These are phyloP conservation scores for Talaromyces pinophilus DNA, from an alignment of 2,329 filamentous ascomycete genomes.

Conservation along the genomic window DNA sequence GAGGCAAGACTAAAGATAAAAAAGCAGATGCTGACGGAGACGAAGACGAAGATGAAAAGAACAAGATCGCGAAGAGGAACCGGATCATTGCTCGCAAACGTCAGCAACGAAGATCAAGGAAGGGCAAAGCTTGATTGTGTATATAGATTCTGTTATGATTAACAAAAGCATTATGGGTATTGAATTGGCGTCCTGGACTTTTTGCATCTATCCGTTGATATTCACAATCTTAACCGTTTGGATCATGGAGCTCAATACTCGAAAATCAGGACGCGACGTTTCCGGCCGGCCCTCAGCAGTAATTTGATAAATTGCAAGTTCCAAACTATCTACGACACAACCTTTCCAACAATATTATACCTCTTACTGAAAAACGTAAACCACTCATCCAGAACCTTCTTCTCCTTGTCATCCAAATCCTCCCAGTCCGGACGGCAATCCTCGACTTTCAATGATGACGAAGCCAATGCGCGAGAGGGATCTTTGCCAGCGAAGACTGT, in stretches of 20 bases:
- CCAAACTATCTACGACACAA: conserved; percentile 37
- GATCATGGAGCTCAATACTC: background rate
- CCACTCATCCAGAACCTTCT: conserved; percentile 86
- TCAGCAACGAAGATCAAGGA: conserved; percentile 67
- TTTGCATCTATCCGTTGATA: background rate
- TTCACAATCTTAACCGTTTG: too few relatives aligned
- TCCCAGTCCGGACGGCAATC: conserved; percentile 83
- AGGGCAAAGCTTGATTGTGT: conserved; percentile 48
- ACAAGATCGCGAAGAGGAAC: conserved; percentile 64
- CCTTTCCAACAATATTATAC: conserved; percentile 72
- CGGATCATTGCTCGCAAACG: conserved; percentile 85
- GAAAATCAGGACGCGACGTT: background rate
- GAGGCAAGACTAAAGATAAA: conserved; percentile 22
- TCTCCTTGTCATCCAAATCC: conserved; percentile 80
- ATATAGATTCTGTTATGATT: conserved; percentile 7
- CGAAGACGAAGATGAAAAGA: conserved; percentile 29
- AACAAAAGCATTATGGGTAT: conserved; percentile 5
- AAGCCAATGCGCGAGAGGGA: conserved; percentile 84
- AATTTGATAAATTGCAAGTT: background rate
- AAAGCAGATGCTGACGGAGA: conserved; percentile 33
- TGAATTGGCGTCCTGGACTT: background rate
- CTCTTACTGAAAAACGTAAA: conserved; percentile 94
- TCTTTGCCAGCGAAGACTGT: conserved; percentile 95
- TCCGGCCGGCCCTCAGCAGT: background rate
- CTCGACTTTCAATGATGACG: conserved; percentile 80